These are phyloP conservation scores for Botrytis tulipae DNA, from an alignment of 2,329 filamentous ascomycete genomes.

Conservation along the genomic window DNA sequence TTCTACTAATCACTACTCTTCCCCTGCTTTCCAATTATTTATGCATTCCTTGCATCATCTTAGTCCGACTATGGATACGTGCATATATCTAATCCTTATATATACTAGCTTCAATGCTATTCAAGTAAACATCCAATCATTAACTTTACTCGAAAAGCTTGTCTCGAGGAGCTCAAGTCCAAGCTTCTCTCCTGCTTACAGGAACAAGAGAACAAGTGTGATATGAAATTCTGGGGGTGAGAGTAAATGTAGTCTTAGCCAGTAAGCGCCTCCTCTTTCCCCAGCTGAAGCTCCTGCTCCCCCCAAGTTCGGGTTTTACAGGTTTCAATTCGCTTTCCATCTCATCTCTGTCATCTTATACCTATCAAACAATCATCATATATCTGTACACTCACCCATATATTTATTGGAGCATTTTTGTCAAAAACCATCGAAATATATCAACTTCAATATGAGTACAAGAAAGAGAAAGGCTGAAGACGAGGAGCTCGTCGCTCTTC, in stretches of 20 bases:
- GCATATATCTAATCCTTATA: background rate
- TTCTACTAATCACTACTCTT: background rate
- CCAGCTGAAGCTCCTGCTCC: background rate
- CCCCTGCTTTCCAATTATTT: background rate
- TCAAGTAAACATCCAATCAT: background rate
- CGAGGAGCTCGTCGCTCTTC: conserved; percentile 37
- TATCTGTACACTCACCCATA: background rate
- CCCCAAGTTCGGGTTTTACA: background rate
- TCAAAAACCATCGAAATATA: background rate
- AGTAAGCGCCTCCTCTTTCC: conserved; percentile 10
- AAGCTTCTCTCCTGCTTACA: conserved; percentile 12
- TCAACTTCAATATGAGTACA: conserved; percentile 25
- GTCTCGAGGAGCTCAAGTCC: conserved; percentile 6
- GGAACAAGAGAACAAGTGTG: conserved; percentile 14
- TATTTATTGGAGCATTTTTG: background rate
- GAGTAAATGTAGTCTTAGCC: conserved; percentile 11
- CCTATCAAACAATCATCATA: background rate
- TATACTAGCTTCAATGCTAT: background rate
- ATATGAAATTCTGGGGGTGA: background rate
- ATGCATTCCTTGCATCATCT: conserved; percentile 19
- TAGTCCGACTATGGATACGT: conserved; percentile 10
- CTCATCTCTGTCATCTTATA: background rate
- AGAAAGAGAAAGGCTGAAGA: conserved; percentile 35
- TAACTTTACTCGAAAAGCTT: conserved; percentile 4
- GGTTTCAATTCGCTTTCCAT: background rate